Evolutionary conservation across 2,329 filamentous ascomycete genomes (phyloP).

Genomic region (Septoria linicola): DNA sequence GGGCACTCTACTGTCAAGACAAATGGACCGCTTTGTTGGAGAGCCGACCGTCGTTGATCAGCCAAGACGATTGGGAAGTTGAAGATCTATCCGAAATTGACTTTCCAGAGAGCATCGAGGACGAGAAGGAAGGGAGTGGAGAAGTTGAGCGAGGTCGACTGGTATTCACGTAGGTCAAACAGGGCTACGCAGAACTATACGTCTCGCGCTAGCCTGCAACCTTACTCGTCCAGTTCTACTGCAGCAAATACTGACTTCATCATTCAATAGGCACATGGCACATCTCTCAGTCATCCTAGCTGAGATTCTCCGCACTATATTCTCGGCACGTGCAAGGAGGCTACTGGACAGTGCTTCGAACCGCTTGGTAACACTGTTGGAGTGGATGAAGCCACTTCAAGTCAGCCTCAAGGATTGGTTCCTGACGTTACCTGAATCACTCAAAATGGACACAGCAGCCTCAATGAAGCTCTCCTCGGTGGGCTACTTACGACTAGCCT

Average conservation of each 20-base stretch:
- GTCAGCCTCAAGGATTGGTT: constrained; percentile 32
- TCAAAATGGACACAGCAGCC: constrained; percentile 32
- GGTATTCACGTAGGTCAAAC: constrained; percentile 29
- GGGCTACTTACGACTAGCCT: constrained; percentile 48
- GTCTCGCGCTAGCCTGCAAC: no score
- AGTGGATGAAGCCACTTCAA: constrained; percentile 31
- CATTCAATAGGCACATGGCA: constrained; percentile 28
- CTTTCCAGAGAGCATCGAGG: constrained; percentile 36
- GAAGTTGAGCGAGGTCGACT: constrained; percentile 33
- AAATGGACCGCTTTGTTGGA: constrained; percentile 33
- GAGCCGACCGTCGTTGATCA: constrained; percentile 32
- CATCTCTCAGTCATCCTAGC: constrained; percentile 29
- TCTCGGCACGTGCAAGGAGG: constrained; percentile 27
- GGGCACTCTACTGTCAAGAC: constrained; percentile 34
- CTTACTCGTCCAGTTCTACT: no score
- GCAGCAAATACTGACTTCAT: no score
- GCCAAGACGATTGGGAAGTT: constrained; percentile 32
- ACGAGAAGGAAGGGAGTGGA: constrained; percentile 33
- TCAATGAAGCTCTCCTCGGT: constrained; percentile 35
- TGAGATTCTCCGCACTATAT: constrained; percentile 27
- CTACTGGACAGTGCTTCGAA: constrained; percentile 21
- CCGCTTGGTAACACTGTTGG: constrained; percentile 22
- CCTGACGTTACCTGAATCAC: constrained; percentile 25
- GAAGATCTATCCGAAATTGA: constrained; percentile 27
- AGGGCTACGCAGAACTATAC: no score